Evolutionary conservation across 805 yeast genomes (phyloP), one percentile per base, ranked within the genome.

Genomic region (Cyberlindnera lachancei): DNA sequence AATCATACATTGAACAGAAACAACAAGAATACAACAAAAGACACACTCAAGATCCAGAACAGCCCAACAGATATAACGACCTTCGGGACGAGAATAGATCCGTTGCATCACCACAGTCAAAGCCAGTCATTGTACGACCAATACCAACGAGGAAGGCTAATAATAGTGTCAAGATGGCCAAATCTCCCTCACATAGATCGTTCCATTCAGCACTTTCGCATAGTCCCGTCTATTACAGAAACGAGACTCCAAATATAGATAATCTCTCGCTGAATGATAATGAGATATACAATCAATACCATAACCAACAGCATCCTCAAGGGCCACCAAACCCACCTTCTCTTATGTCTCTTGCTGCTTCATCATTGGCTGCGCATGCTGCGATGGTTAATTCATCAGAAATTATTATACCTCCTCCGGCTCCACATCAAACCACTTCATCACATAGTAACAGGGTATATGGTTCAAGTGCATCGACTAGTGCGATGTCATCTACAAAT

Each of bases 401-500:
- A 19, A 35, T 27, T 18, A 19, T 39, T 11, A 35, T 31, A 3
- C 43, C 42, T 7, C 41, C 42, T 2, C n/a, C n/a, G n/a, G n/a
- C n/a, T n/a, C n/a, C n/a, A n/a, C n/a, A n/a, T n/a, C n/a, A n/a
- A n/a, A n/a, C n/a, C n/a, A n/a, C n/a, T n/a, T n/a, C n/a, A n/a
- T n/a, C n/a, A n/a, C 17, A 32, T 4, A 26, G 21, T 3, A 30
- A 24, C 16, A 34, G 35, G 13, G 25, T 31, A 3, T 33, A 35
- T 18, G 25, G 31, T 3, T 35, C 42, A 6, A 34, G 40, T 18
- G 33, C 40, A 3, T 40, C 46, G 3, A 34, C 42, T 4, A 24
- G 44, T 16, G 40, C 47, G 9, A 10, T 35, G 1, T 42, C 50
- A 7, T 49, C 54, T 0, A 23, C 24, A 2, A 35, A 41, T 12